Base-by-base conservation (phyloP, 2,329 filamentous ascomycete genomes). In the Aspergillus carbonarius region DNA sequence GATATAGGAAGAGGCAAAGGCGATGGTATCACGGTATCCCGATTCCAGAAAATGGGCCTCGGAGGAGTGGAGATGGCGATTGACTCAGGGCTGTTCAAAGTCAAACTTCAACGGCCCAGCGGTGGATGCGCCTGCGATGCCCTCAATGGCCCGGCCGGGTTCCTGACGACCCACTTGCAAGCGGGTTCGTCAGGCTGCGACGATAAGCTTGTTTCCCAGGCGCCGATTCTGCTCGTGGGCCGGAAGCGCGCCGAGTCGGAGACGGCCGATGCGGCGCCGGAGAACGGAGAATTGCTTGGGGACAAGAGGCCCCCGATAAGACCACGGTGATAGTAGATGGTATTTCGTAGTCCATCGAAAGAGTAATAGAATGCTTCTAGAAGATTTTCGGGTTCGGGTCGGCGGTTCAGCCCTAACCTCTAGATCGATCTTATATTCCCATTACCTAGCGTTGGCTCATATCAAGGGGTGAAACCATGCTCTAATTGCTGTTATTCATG, bases 171-270 rank as follows among this genome's bases (percentile, higher is more conserved):
- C 44, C 44, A 48, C 44, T 48, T 23, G 23, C 44, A 13, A 13
- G 44, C 27, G 44, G 23, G 12, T 48, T 48, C 44, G 25, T 48
- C 44, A 48, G 44, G 23, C 44, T n/a, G 17, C 25, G 44, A 40
- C 30, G 51, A 54, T 54, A 54, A 54, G 51, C 51, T 54, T 54
- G 37, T 54, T 54, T 54, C 30, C 30, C 30, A 32, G 2, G 30
- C 30, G 30, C 30, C 30, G 30, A 32, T 32, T 17, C 8, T 39
- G 37, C 37, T 37, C 5, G 37, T 39, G 37, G 5, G 10, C 34
- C 49, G 32, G 49, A 39, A 37, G 17, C 8, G 23, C 37, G n/a
- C 34, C 49, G 49, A 53, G 35, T 35, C 51, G 51, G 51, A 54
- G 37, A 20, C 35, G 37, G 39, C 51, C 51, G 51, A 54, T 44